Conservation (phyloP, 2,329 filamentous ascomycete species). For the Didymella pomorum region DNA sequence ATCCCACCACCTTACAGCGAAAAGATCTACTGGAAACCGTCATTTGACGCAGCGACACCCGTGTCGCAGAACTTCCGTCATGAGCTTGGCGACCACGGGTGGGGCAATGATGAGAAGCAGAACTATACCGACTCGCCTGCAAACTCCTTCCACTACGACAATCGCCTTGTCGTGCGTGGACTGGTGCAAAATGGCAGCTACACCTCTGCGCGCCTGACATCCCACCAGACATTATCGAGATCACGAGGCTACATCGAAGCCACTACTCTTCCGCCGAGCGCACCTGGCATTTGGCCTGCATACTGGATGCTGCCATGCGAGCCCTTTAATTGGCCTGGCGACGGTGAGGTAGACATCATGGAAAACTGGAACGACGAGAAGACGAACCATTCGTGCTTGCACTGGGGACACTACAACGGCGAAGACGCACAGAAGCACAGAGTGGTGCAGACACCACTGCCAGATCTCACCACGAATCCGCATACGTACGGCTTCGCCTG, state of each 20-base stretch:
- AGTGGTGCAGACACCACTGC: conserved; percentile 61
- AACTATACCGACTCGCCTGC: conserved; percentile 61
- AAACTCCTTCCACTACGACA: conserved; percentile 64
- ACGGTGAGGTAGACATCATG: conserved; percentile 68
- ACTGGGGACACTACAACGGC: conserved; percentile 65
- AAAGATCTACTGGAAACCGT: conserved; percentile 62
- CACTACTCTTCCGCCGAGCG: conserved; percentile 61
- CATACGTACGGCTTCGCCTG: conserved; percentile 66
- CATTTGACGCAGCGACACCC: conserved; percentile 57
- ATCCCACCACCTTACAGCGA: conserved; percentile 34
- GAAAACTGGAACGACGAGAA: conserved; percentile 68
- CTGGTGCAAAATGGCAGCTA: conserved; percentile 56
- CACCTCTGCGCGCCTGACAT: conserved; percentile 65
- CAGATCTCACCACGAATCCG: conserved; percentile 56
- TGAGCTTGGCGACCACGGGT: conserved; percentile 66
- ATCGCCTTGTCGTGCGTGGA: conserved; percentile 62
- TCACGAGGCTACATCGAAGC: conserved; percentile 63
- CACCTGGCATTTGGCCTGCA: conserved; percentile 67
- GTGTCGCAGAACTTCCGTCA: conserved; percentile 63
- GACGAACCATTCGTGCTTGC: conserved; percentile 65
- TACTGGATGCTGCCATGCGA: conserved; percentile 68
- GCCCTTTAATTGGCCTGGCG: conserved; percentile 66
- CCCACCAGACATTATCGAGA: conserved; percentile 60
- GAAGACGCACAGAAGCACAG: conserved; percentile 66
- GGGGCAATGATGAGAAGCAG: conserved; percentile 69